Conservation (phyloP, 371 early-diverging fungal species). For the Encephalitozoon cuniculi region DNA sequence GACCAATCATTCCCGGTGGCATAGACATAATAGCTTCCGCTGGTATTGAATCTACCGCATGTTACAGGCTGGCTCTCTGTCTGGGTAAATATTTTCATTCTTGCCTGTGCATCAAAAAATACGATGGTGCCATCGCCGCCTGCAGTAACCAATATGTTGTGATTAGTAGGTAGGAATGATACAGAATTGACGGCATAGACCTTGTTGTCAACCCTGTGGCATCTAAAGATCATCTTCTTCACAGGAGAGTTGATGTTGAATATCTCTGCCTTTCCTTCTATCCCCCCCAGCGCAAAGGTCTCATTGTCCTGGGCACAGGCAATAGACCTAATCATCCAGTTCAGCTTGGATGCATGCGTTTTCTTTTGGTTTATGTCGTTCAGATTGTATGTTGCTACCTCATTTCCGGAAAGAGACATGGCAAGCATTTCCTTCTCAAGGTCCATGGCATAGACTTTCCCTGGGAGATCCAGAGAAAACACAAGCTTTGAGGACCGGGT, state of each 20-base stretch:
- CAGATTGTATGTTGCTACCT: constrained; percentile 69
- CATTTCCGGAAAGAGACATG: constrained; percentile 70
- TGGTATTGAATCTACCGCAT: constrained; percentile 71
- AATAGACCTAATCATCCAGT: constrained; percentile 52
- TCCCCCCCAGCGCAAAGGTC: constrained; percentile 49
- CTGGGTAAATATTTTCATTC: constrained; percentile 65
- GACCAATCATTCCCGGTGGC: constrained; percentile 88
- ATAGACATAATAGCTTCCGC: constrained; percentile 80
- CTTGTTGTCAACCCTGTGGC: constrained; percentile 70
- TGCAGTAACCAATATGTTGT: constrained; percentile 77
- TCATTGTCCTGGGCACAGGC: constrained; percentile 21
- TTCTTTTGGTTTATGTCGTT: constrained; percentile 26
- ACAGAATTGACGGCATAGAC: constrained; percentile 66
- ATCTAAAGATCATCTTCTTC: constrained; percentile 76
- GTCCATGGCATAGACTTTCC: constrained; percentile 80
- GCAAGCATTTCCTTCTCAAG: constrained; percentile 66
- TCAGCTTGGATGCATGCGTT: constrained; percentile 38
- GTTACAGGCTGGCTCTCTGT: constrained; percentile 66
- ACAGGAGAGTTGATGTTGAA: constrained; percentile 19
- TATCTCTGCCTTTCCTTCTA: constrained; percentile 57
- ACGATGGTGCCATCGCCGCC: constrained; percentile 79
- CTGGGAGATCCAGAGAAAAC: constrained; percentile 68
- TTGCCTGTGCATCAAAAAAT: constrained; percentile 86
- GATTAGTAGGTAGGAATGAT: constrained; percentile 73
- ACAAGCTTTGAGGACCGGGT: constrained; percentile 67